These are phyloP conservation scores for Angophora floribunda DNA, from an alignment of 345 rosid genomes.

Conservation along the genomic window DNA sequence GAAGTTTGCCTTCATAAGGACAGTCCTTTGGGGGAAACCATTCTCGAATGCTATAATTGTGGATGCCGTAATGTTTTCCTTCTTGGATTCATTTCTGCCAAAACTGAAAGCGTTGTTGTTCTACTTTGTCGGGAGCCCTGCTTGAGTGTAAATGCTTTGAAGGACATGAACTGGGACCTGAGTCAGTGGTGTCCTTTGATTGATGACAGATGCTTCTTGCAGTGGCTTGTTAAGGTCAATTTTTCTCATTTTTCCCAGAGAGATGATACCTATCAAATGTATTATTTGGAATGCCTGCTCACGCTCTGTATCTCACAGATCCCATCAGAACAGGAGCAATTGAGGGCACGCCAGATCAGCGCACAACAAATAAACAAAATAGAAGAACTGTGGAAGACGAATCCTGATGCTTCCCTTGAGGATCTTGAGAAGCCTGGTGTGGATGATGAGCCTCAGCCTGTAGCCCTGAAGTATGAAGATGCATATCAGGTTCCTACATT, in stretches of 20 bases:
- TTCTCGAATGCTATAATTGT: slow-evolving; percentile 98
- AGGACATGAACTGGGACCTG: slow-evolving; percentile 99
- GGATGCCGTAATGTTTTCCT: slow-evolving; percentile 99
- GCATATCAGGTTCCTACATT: slow-evolving; percentile 76
- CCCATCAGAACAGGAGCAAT: slow-evolving; percentile 98
- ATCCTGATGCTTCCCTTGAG: slow-evolving; percentile 96
- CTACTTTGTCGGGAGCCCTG: slow-evolving; percentile 99
- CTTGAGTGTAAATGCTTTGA: slow-evolving; percentile 92
- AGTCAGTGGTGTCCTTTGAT: slow-evolving; percentile 99
- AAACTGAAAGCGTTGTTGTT: slow-evolving; percentile 98
- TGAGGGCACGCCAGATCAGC: slow-evolving; percentile 98
- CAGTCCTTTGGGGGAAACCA: slow-evolving; percentile 98
- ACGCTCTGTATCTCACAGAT: slow-evolving; percentile 37
- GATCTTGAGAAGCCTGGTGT: slow-evolving; percentile 99
- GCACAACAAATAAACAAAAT: slow-evolving; percentile 99
- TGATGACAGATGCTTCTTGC: slow-evolving; percentile 97
- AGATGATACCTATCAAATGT: neutral
- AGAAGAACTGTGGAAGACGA: slow-evolving; percentile 98
- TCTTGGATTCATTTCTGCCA: slow-evolving; percentile 97
- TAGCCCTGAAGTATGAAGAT: slow-evolving; percentile 93
- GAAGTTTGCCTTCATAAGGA: slow-evolving; percentile 99
- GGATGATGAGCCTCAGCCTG: slow-evolving; percentile 98
- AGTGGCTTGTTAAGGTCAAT: slow-evolving; percentile 98
- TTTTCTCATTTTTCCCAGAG: neutral
- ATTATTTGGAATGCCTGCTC: slow-evolving; percentile 1